Evolutionary conservation across 2,329 filamentous ascomycete species (phyloP).

Genomic region (Pseudogymnoascus sp.): DNA sequence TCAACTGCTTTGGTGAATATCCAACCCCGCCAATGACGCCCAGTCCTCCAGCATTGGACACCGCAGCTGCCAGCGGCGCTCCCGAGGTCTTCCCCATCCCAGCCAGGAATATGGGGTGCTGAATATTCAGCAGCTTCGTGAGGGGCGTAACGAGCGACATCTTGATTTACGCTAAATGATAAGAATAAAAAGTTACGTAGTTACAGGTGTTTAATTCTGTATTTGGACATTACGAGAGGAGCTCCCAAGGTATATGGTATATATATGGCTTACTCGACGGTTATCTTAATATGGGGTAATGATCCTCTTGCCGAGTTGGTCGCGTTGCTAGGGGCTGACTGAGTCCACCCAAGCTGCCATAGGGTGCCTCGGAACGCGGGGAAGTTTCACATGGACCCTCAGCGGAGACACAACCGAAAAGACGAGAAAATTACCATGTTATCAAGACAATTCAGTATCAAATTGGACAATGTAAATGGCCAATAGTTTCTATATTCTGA

Average conservation of each 20-base stretch:
- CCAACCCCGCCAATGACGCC: constrained; percentile 93
- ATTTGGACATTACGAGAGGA: not conserved
- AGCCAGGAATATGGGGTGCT: constrained; percentile 89
- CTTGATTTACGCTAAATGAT: constrained; percentile 31
- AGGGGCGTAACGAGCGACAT: constrained; percentile 84
- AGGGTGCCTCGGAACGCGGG: not conserved
- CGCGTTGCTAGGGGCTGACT: not conserved
- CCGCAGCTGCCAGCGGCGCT: constrained; percentile 89
- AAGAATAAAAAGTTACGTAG: not conserved
- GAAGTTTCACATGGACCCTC: constrained; percentile 1
- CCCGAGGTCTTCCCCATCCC: constrained; percentile 99
- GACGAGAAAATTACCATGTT: not conserved
- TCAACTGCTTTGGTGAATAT: constrained; percentile 95
- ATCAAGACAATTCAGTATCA: not conserved
- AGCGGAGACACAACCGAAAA: not conserved
- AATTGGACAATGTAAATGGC: not conserved
- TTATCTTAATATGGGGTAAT: not conserved
- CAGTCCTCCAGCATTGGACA: constrained; percentile 92
- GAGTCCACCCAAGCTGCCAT: constrained; percentile 5
- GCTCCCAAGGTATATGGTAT: not conserved
- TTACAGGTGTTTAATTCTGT: not conserved
- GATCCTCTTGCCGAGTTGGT: constrained; percentile 6
- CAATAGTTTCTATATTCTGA: not conserved
- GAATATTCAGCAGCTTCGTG: constrained; percentile 96
- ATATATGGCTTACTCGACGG: not conserved